phyloP scores from a whole-genome alignment of 495 filamentous ascomycete genomes.

The Platismatia glauca region DNA sequence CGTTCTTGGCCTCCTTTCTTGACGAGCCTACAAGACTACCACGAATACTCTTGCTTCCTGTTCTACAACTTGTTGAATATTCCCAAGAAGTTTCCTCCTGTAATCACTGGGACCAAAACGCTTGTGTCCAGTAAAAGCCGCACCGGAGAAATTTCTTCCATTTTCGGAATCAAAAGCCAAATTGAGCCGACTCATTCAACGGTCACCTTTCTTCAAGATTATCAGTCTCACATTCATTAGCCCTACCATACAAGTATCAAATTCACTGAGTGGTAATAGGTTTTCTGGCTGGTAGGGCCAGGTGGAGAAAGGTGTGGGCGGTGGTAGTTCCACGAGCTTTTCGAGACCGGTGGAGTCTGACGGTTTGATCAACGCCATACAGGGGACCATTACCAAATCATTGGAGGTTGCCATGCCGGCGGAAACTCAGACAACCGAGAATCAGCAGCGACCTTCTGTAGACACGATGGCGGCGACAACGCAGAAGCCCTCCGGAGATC shows the following conservation, averaged over 20 bases:
- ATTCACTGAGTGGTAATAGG: not conserved
- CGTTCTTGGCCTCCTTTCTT: not conserved
- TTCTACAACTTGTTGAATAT: not conserved
- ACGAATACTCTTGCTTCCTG: not conserved
- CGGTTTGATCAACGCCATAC: not conserved
- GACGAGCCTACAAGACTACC: not conserved
- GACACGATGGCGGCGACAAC: constrained; percentile 20
- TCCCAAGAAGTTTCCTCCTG: not conserved
- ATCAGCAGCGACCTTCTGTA: not conserved
- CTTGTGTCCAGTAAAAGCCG: not conserved
- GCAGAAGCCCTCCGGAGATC: constrained; percentile 17
- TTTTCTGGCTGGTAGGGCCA: constrained; percentile 12
- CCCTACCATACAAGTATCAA: not conserved
- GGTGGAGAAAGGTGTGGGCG: constrained; percentile 20
- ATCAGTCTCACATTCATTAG: not conserved
- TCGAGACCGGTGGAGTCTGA: not conserved
- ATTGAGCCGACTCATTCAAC: not conserved
- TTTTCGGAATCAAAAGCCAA: not conserved
- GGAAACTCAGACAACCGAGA: constrained; percentile 3
- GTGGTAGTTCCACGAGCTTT: constrained; percentile 8
- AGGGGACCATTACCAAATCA: not conserved
- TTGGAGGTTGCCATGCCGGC: constrained; percentile 5
- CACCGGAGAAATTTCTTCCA: not conserved
- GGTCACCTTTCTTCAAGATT: not conserved
- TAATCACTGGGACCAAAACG: not conserved